phyloP scores from a whole-genome alignment of 371 early-diverging fungal genomes.

The Mucor piriformis region DNA sequence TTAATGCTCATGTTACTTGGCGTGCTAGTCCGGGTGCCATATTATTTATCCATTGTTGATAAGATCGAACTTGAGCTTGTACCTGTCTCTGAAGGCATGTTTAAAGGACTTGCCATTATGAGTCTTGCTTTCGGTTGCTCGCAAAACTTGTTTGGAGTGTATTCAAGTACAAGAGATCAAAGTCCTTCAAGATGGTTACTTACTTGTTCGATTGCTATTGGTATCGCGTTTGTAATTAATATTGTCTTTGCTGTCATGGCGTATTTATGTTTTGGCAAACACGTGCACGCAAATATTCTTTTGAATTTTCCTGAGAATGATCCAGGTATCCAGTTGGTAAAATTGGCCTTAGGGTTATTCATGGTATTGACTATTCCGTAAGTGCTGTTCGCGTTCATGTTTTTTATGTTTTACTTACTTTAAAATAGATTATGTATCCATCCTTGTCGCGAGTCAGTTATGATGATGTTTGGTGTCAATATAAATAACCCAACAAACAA shows the following conservation, averaged over 20 bases:
- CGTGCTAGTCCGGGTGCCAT: slow-evolving; percentile 45
- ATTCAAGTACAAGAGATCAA: slow-evolving; percentile 39
- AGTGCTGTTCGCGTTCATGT: slow-evolving; percentile 7
- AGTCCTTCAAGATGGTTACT: slow-evolving; percentile 43
- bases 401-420: neutral
- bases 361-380: slow-evolving; percentile 55
- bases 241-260: slow-evolving; percentile 56
- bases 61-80: slow-evolving; percentile 42
- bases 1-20: slow-evolving; percentile 47
- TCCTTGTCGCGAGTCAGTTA: slow-evolving; percentile 56
- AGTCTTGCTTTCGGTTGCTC: slow-evolving; percentile 56
- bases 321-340: slow-evolving; percentile 48
- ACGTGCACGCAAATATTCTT: slow-evolving; percentile 54
- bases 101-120: slow-evolving; percentile 53
- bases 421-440: slow-evolving; percentile 39
- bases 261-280: slow-evolving; percentile 55
- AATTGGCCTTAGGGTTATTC: slow-evolving; percentile 47
- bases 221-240: slow-evolving; percentile 47
- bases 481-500: slow-evolving; percentile 34
- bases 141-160: slow-evolving; percentile 57
- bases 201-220: slow-evolving; percentile 40
- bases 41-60: slow-evolving; percentile 42
- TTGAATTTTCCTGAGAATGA: slow-evolving; percentile 56
- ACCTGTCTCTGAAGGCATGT: slow-evolving; percentile 22
- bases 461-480: slow-evolving; percentile 45